Evolutionary conservation across 495 filamentous ascomycete genomes (phyloP), one percentile per base, ranked within the genome.

Genomic region (Annulohypoxylon moriforme): DNA sequence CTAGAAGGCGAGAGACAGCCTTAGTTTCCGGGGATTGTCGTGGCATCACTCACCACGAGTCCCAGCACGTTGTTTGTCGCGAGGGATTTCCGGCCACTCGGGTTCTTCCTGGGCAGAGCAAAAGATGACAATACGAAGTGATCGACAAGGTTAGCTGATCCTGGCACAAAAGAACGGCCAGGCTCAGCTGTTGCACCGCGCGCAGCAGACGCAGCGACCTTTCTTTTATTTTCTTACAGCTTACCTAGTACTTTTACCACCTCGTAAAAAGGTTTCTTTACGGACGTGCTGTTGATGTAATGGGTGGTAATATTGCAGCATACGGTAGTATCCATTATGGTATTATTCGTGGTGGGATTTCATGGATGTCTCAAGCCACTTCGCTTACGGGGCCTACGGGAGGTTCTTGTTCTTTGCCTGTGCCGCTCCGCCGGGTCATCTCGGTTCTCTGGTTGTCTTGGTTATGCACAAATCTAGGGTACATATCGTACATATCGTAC

Each of bases 111-210:
- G n/a, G 25, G 20, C 27, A 53, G 24, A 4, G 3, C 25, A 27
- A 25, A 31, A 55, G 11, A 13, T 13, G 11, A 40, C 55, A 76
- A 76, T 76, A 76, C 74, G 74, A 76, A 75, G 68, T 76, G 67
- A 73, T 78, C 77, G 73, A 50, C 77, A 55, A 3, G 18, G 7
- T 60, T 1, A 36, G 52, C n/a, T 64, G 53, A 53, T 36, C 60
- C 50, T 20, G 50, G 27, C 27, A 33, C n/a, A n/a, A n/a, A 9
- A 11, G n/a, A 8, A 33, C 50, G 6, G 22, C 22, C 27, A 27
- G 40, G 22, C 52, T 65, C 63, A 38, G 64, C 64, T 67, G 42
- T 20, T 40, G 36, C n/a, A 14, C 14, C 11, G 7, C 55, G 53
- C 50, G 24, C 31, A 36, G 29, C 29, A n/a, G n/a, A n/a, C n/a